phyloP scores from a whole-genome alignment of 352 stramenopile species.

The Lagenidium giganteum region DNA sequence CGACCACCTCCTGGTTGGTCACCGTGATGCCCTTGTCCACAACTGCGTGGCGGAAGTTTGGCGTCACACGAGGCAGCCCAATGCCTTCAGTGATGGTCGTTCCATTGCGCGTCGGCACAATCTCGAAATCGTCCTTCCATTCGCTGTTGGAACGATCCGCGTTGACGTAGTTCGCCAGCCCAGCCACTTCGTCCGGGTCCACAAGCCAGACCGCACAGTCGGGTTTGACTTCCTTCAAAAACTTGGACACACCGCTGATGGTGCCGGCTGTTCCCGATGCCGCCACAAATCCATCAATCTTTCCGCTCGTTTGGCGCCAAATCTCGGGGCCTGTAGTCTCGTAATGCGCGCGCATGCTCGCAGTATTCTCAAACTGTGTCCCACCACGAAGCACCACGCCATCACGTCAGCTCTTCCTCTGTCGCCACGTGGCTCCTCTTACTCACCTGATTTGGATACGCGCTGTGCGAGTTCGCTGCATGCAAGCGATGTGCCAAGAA shows the following conservation, averaged over 20 bases:
- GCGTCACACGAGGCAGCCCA: slow-evolving; percentile 57
- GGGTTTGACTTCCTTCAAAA: slow-evolving; percentile 76
- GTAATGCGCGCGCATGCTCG: no score
- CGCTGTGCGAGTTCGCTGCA: slow-evolving; percentile 47
- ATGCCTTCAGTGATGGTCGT: slow-evolving; percentile 69
- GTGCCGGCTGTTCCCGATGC: slow-evolving; percentile 77
- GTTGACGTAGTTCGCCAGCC: no score
- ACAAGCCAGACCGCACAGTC: slow-evolving; percentile 64
- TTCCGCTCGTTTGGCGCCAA: slow-evolving; percentile 72
- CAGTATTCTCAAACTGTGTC: no score
- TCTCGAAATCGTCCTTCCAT: no score
- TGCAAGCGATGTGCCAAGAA: no score
- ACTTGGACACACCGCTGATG: slow-evolving; percentile 63
- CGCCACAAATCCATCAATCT: slow-evolving; percentile 74
- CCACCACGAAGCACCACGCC: no score
- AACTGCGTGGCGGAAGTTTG: slow-evolving; percentile 58
- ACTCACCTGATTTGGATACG: no score
- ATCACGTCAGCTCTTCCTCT: no score
- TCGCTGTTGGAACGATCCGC: no score
- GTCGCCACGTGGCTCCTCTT: no score
- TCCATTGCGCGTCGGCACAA: no score
- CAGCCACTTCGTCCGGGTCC: no score
- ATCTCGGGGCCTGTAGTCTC: slow-evolving; percentile 79
- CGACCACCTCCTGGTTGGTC: slow-evolving; percentile 61
- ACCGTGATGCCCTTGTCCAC: slow-evolving; percentile 82